Evolutionary conservation across 208 protist genomes (phyloP), one percentile per base, ranked within the genome.

Genomic region (Crithidia fasciculata): DNA sequence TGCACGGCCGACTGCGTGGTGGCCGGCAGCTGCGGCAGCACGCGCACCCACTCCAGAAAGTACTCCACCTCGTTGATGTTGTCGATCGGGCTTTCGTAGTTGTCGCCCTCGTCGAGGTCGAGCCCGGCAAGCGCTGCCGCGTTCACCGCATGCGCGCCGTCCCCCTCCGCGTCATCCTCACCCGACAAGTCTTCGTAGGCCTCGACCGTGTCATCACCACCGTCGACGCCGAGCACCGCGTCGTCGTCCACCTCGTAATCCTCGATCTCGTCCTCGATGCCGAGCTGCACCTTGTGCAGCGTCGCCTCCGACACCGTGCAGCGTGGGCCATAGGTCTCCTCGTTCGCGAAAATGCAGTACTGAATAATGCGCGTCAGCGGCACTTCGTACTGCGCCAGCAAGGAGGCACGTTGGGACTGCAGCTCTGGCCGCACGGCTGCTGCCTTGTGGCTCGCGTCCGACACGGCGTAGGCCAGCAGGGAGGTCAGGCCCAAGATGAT

Each of bases 51-150:
- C 16, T 61, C 28, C 13, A 79, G 28, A 55, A 94, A 93, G 40
- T 81, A 75, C 2, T 88, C 56, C 18, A 92, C 92, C 76, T 96
- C 92, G 62, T 94, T 95, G 44, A 96, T 80, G 58, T 92, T 85
- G 55, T 96, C 92, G 62, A 96, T 96, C 10, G 89, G 89, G 71
- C 92, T 95, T 54, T 88, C 81, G 74, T 96, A 96, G 69, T 92
- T 78, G 68, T 96, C 92, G 19, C 86, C 91, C 69, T 96, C 91
- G 63, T 96, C 91, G 36, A 67, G 49, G 16, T 75, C 72, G 16
- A 80, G 57, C 37, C 72, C 83, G 40, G 80, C 49, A 8, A 74
- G 64, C 15, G 60, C 74, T 12, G 54, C 76, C 18, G 9, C 50
- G 5, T 37, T 19, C 7, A 19, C 72, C 7, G 44, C 28, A 28